phyloP scores from a whole-genome alignment of 257 asterid genomes.

The Catharanthus roseus region DNA sequence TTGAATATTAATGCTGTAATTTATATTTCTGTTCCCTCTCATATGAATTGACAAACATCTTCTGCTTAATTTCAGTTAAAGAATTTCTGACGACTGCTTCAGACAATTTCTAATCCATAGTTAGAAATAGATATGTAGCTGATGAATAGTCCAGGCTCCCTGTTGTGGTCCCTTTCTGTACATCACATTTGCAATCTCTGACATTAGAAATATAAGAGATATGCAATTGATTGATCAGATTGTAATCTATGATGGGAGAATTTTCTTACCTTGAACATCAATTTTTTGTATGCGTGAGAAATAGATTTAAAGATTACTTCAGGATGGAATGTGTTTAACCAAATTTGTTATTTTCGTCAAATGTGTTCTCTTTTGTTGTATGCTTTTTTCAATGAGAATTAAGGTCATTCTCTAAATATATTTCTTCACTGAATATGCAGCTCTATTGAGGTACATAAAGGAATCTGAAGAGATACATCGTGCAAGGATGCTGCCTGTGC shows the following conservation, averaged over 20 bases:
- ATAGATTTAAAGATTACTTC: background rate
- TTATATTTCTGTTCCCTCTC: background rate
- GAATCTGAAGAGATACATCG: slow-evolving; percentile 82
- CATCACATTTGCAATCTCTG: background rate
- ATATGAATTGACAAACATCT: background rate
- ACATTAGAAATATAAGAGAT: background rate
- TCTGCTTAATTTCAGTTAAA: background rate
- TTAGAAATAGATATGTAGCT: background rate
- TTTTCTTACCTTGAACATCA: background rate
- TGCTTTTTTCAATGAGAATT: background rate
- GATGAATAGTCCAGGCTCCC: background rate
- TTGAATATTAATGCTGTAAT: background rate
- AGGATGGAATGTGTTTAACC: background rate
- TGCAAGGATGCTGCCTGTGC: slow-evolving; percentile 70
- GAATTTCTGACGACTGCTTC: too few relatives aligned
- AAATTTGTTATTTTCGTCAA: background rate
- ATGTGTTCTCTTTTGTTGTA: background rate
- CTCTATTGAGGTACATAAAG: slow-evolving; percentile 42
- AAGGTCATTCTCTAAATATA: background rate
- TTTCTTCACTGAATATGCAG: slow-evolving; percentile 35
- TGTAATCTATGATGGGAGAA: background rate
- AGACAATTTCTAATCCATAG: too few relatives aligned
- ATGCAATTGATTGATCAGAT: background rate
- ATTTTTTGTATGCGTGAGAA: background rate
- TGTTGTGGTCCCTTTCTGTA: background rate